Evolutionary conservation across 1,284 basidiomycete genomes (phyloP), one percentile per base, ranked within the genome.

Genomic region (Mycena sp.): DNA sequence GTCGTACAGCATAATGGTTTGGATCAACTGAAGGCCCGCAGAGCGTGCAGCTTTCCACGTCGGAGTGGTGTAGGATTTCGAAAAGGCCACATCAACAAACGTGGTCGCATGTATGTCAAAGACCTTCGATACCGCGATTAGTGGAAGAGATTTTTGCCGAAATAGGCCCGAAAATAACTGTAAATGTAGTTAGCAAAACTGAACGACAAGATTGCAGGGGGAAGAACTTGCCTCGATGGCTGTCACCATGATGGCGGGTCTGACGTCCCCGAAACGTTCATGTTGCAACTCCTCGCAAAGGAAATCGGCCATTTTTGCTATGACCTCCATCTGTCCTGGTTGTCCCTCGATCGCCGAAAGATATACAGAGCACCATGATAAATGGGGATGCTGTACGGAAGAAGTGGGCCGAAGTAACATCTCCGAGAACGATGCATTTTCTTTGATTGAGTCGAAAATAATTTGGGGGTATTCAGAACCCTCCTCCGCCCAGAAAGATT

Each of bases 391-490:
- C 13, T 84, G 83, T 20, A 79, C 79, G 22, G 77, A 75, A 59
- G 80, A 77, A 14, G 78, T 71, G 4, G 81, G 83, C 61, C 85
- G 83, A 8, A 95, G 54, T 20, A 74, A 77, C 34, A 90, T 78
- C 22, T 85, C 79, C 50, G 85, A 79, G 77, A 91, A 94, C 1
- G 87, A 86, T 1, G 86, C 78, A 77, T 96, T 96, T 76, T 94
- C 91, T 79, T 93, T 94, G 77, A 96, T 88, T n/a, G 92, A 88
- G 75, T 93, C 93, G 76, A 96, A 92, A 2, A 95, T 86, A 52
- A 93, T 86, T 73, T 91, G 88, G 1, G 95, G 91, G 78, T 89
- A 93, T 75, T 93, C 90, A 22, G 86, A 81, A 2, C 84, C 83
- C 78, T 95, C 91, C 50, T 86, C 89, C 25, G 82, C 78, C 95